Base-by-base conservation (phyloP, 2,329 filamentous ascomycete species). In the Penicillium polonicum region DNA sequence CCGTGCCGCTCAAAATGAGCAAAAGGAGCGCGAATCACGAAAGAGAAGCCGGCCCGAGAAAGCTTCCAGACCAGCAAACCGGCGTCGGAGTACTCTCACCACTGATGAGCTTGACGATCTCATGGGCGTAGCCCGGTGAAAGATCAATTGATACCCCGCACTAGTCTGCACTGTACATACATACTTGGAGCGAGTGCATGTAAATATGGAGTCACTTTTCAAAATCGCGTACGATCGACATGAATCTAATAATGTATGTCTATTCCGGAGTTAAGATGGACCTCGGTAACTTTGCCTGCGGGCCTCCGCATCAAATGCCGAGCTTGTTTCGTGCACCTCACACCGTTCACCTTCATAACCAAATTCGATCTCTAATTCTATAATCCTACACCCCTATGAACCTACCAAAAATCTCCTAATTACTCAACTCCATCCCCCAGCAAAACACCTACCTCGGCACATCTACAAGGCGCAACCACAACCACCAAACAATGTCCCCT, bases 21-120 rank as follows among this genome's bases (percentile, higher is more conserved):
- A 68, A 48, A 71, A 71, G 58, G 71, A 72, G 55, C 63, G 63
- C 33, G 72, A 75, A 52, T 70, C 68, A 55, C 70, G 72, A 43
- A 76, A 76, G 58, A 64, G 72, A 62, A 73, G 62, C 60, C 72
- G 66, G 49, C 66, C 62, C 13, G 67, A 67, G 21, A 72, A 70
- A 59, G 59, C 48, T 46, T 61, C 65, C 39, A 67, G 69, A 50
- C 68, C 68, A 45, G 65, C 67, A 23, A 70, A 68, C 35, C 69
- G 72, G 44, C 70, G 78, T 58, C 70, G 77, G 45, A 80, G 78
- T 55, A 79, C 78, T 29, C 66, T 80, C 25, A 78, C 74, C n/a
- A 74, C 67, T 42, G 74, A 77, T 48, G 78, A 80, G 61, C 65
- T 79, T 44, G 77, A 75, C 19, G 72, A 74, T 57, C 63, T 78